phyloP scores from a whole-genome alignment of 352 stramenopile genomes.

The Phytophthora vignae region DNA sequence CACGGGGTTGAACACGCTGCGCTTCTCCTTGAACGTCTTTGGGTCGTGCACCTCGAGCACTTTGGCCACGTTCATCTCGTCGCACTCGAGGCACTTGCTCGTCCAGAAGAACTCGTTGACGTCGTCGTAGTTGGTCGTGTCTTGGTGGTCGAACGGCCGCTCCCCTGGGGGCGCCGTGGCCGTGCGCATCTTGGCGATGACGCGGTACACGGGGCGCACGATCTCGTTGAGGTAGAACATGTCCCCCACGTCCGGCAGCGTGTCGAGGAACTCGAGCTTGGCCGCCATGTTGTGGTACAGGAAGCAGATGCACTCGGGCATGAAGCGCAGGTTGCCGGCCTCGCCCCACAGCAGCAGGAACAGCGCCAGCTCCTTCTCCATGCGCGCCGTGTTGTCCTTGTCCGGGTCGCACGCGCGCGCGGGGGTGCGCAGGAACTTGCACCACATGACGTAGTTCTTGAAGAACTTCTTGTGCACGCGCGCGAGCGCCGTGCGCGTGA shows the following conservation, averaged over 20 bases:
- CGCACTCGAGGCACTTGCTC: conserved; percentile 64
- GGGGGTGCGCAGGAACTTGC: conserved; percentile 89
- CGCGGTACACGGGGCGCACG: conserved; percentile 79
- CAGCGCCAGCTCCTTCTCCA: conserved; percentile 82
- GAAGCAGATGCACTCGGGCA: conserved; percentile 92
- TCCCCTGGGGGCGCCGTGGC: conserved; percentile 47
- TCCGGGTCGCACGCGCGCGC: conserved; percentile 76
- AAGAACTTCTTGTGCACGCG: conserved; percentile 88
- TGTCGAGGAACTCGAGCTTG: conserved; percentile 68
- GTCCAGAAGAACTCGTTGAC: conserved; percentile 93
- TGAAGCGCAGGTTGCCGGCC: conserved; percentile 86
- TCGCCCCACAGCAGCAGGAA: conserved; percentile 89
- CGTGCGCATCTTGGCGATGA: conserved; percentile 80
- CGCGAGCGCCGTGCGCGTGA: conserved; percentile 59
- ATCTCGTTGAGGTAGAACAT: conserved; percentile 74
- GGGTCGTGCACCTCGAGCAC: conserved; percentile 62
- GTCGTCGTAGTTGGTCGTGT: conserved; percentile 91
- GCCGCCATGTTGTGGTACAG: conserved; percentile 83
- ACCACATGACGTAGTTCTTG: conserved; percentile 95
- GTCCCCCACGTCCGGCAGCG: conserved; percentile 57
- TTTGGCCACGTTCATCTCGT: conserved; percentile 75
- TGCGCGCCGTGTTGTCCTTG: conserved; percentile 42
- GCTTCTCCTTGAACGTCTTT: conserved; percentile 92
- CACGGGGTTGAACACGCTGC: conserved; percentile 86
- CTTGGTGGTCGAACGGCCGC: conserved; percentile 74